Conservation (phyloP, 371 early-diverging fungal genomes). For the Mortierella sp. region DNA sequence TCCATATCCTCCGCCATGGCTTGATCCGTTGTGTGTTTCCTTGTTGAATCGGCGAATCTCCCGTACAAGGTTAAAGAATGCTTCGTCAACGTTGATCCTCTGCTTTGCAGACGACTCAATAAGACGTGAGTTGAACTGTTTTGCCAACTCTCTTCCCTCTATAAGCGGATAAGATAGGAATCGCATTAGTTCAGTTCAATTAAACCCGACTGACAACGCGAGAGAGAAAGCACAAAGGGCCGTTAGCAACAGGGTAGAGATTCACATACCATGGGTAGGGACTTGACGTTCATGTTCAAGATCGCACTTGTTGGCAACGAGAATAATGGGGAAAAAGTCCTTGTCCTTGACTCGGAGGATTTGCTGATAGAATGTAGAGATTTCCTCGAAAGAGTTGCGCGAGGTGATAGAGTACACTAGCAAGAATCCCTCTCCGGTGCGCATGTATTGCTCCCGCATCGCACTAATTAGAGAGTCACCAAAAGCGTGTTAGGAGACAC, state of each 20-base stretch:
- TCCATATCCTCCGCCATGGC: conserved; percentile 42
- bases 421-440: conserved; percentile 90
- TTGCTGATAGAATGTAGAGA: conserved; percentile 77
- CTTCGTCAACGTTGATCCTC: conserved; percentile 91
- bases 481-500: too few relatives aligned
- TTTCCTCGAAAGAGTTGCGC: conserved; percentile 83
- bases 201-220: too few relatives aligned
- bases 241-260: too few relatives aligned
- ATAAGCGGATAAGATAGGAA: not conserved
- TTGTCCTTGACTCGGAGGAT: conserved; percentile 85
- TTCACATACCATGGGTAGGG: conserved; percentile 60
- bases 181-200: too few relatives aligned
- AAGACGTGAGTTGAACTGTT: conserved; percentile 80
- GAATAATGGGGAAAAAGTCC: conserved; percentile 80
- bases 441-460: conserved; percentile 59
- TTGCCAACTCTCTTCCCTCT: conserved; percentile 89
- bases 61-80: conserved; percentile 90
- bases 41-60: conserved; percentile 83
- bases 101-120: conserved; percentile 94
- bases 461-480: conserved; percentile 12
- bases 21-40: conserved; percentile 56
- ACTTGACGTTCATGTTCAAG: conserved; percentile 85
- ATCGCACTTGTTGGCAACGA: conserved; percentile 96
- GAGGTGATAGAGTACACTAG: conserved; percentile 83
- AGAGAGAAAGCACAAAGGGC: too few relatives aligned